Base-by-base conservation (phyloP, 2,329 filamentous ascomycete genomes). In the Venturia aucupariae region DNA sequence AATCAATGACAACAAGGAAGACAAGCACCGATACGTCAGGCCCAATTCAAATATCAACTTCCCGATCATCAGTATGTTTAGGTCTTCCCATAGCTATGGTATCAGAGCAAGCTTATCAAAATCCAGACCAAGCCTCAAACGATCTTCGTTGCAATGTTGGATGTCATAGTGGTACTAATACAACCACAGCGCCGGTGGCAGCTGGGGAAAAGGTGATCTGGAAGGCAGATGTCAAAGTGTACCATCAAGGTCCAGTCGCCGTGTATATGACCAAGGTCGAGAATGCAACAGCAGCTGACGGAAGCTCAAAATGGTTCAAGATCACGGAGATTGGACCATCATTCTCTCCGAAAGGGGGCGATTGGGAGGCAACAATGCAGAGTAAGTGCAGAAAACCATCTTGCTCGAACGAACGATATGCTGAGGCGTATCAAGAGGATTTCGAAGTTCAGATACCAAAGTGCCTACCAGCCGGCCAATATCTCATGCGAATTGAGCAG, bases 81-180 rank as follows among this genome's bases (percentile, higher is more conserved):
- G 13, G 17, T 4, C n/a, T n/a, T 60, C 15, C 35, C 32, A 42
- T 8, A 15, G 19, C 13, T 42, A 15, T 32, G 5, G 27, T 24
- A 3, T 41, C 2, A 19, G 4, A 22, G n/a, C 5, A 13, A 42
- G 41, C 41, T 44, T 4, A 41, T n/a, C 42, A 30, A 2, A 7
- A 24, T 15, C n/a, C 27, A 60, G 59, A 60, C 35, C 62, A 39
- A 32, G 35, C 30, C 19, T 42, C 38, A 17, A 44, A 55, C 17
- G 71, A 73, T 55, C 70, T 76, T 30, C 72, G 75, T 63, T 76
- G 74, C 69, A 76, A 76, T 46, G 72, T 73, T 11, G 71, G 70
- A 55, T 74, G 71, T 54, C 68, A 48, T 15, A 71, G 66, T 15
- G 71, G 70, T 19, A 68, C 67, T 41, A 69, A 66, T 22, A 75